Percentiles rank a stretch among this genome's conserved stretches.
These are phyloP conservation scores for Tilletia horrida DNA, from an alignment of 1,284 basidiomycete species.

Conservation along the genomic window DNA sequence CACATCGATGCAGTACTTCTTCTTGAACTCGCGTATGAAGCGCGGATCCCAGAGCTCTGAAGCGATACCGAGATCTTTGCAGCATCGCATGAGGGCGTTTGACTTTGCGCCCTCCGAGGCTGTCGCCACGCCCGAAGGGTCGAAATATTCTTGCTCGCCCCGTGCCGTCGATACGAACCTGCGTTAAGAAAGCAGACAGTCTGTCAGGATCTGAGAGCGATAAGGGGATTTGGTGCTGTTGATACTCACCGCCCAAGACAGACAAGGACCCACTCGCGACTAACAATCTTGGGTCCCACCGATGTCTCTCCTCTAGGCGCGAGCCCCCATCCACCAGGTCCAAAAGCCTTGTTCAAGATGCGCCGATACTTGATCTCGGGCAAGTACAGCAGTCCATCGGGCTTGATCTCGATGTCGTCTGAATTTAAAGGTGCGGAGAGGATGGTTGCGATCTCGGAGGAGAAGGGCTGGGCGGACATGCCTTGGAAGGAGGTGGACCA, in stretches of 20 bases:
- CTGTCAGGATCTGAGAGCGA: not conserved
- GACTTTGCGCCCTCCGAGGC: conserved; percentile 93
- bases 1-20: conserved; percentile 76
- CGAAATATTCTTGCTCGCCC: conserved; percentile 96
- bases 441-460: conserved; percentile 70
- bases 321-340: conserved; percentile 94
- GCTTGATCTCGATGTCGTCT: conserved; percentile 86
- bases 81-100: conserved; percentile 95
- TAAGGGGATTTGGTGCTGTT: not conserved
- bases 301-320: conserved; percentile 89
- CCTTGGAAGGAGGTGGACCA: conserved; percentile 88
- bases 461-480: conserved; percentile 73
- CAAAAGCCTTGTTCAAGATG: conserved; percentile 87
- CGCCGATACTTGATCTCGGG: conserved; percentile 98
- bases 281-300: conserved; percentile 71
- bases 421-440: conserved; percentile 73
- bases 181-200: not conserved
- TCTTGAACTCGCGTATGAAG: conserved; percentile 90
- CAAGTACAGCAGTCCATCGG: conserved; percentile 93
- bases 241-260: conserved; percentile 75
- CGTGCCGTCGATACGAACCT: conserved; percentile 86
- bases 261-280: conserved; percentile 88
- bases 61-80: conserved; percentile 92
- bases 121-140: conserved; percentile 82
- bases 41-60: conserved; percentile 96